Conservation (phyloP, 768 basidiomycete species). For the Ramaria rubella region DNA sequence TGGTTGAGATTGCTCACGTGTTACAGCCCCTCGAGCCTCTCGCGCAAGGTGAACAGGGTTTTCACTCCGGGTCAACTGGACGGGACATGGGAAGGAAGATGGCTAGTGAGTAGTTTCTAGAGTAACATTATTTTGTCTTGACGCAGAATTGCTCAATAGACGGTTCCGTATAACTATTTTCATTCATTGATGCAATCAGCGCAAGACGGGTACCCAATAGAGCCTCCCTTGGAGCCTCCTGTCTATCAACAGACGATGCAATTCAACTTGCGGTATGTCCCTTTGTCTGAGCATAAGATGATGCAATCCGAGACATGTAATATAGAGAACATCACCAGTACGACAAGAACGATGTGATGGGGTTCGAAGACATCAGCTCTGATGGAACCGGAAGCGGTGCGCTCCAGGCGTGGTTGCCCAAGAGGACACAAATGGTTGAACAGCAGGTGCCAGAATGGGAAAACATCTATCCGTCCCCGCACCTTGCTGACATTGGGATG, state of each 20-base stretch:
- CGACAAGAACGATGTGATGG: neutral
- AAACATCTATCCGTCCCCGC: neutral
- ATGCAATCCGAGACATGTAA: neutral
- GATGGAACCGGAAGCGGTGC: conserved; percentile 4
- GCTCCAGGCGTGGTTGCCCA: neutral
- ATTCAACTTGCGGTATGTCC: conserved; percentile 5
- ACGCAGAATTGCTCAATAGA: too few species aligned
- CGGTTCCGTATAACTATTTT: too few species aligned
- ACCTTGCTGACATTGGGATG: neutral
- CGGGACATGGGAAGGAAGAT: conserved; percentile 60
- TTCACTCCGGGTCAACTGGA: conserved; percentile 47
- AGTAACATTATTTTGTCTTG: too few species aligned
- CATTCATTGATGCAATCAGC: too few species aligned
- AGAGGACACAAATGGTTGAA: neutral
- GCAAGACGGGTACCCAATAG: too few species aligned
- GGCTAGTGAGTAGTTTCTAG: conserved; percentile 58
- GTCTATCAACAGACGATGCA: neutral
- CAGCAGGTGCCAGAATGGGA: neutral
- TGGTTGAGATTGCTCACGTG: conserved; percentile 51
- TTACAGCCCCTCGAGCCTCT: conserved; percentile 28
- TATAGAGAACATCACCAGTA: conserved; percentile 2
- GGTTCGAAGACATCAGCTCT: neutral
- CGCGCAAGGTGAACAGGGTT: conserved; percentile 11
- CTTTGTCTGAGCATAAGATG: neutral
- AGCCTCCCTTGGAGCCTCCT: too few species aligned